Evolutionary conservation across 2,329 filamentous ascomycete genomes (phyloP), one percentile per base, ranked within the genome.

Genomic region (Daldinia sp.): DNA sequence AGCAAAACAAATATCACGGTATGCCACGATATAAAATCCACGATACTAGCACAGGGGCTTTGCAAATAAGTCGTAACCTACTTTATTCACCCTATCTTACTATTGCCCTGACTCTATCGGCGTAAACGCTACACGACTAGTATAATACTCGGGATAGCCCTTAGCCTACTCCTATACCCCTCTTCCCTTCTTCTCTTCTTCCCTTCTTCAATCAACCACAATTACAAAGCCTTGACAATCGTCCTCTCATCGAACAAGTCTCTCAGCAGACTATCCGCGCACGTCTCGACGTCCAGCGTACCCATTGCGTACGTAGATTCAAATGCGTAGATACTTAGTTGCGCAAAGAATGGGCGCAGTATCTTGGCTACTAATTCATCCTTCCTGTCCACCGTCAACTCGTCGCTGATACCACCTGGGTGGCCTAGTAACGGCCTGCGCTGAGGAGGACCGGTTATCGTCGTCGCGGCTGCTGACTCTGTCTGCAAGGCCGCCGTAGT

Each of bases 221-320:
- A 47, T 35, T 57, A 88, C 71, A 87, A 71, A 50, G 85, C 83
- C 77, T 81, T 88, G 13, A 88, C 85, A 72, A 90, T 85, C 60
- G 79, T 93, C 72, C 83, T 85, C 80, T 95, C 91, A 72, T 93
- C 90, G 81, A 94, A 95, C 62, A 96, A 72, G 78, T 96, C 92
- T 73, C 79, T 86, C 73, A 96, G 75, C 63, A 96, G 73, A 48
- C 84, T 84, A 67, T 83, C 80, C 54, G 85, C 81, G 71, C 91
- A 93, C 8, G 81, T 82, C 52, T 88, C 85, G 70, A 83, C 75
- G 75, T 96, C 92, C 23, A 90, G 78, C 39, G 77, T 77, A 32
- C 87, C 89, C 88, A 97, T 94, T 13, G 90, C 88, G 76, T 99
- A 99, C 57, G 91, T 94, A 64, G 90, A 91, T 80, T 99, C 95